Base-by-base conservation (phyloP, 78 protist genomes). In the Pelomyxa schiedti region DNA sequence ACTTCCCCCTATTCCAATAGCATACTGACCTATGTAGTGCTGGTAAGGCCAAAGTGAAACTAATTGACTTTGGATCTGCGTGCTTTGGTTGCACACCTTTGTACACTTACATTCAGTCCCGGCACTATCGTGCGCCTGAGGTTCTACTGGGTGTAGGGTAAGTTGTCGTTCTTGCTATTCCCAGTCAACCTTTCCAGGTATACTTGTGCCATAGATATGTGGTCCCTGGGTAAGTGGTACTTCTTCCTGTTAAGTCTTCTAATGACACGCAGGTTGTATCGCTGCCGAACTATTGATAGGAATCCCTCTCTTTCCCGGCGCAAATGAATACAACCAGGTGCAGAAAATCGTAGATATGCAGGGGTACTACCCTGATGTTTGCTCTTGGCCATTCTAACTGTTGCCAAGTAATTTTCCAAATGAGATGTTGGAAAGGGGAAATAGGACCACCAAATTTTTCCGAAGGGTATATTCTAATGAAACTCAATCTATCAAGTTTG, bases 71-170 rank as follows among this genome's bases (percentile, higher is more conserved):
- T 70, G 97, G 97, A 64, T 84, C 91, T 1, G 95, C 95, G 3
- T 88, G 93, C 67, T 77, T 22, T 32, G 90, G 76, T 41, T 41
- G 39, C 8, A 40, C 76, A n/a, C 68, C 94, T 5, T 37, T 92
- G 43, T 92, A 91, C 83, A 69, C 96, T 0, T 93, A 92, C 80
- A 89, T 92, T 37, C 97, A 91, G 43, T 89, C 95, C 16, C 77
- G 97, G 26, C 92, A 88, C 68, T 94, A 94, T 74, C 77, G 96
- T 29, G 76, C 99, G 43, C 99, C 99, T 35, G 99, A 96, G 66
- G 93, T 95, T 28, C 68, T 96, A 1, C 58, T 95, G 28, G 96
- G 97, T 7, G 26, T 43, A 4, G 66, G 76, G n/a, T n/a, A n/a
- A n/a, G n/a, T n/a, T n/a, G n/a, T n/a, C n/a, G n/a, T n/a, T n/a